These are phyloP conservation scores for Waltergamsia citrina DNA, from an alignment of 2,329 filamentous ascomycete genomes.

Conservation along the genomic window DNA sequence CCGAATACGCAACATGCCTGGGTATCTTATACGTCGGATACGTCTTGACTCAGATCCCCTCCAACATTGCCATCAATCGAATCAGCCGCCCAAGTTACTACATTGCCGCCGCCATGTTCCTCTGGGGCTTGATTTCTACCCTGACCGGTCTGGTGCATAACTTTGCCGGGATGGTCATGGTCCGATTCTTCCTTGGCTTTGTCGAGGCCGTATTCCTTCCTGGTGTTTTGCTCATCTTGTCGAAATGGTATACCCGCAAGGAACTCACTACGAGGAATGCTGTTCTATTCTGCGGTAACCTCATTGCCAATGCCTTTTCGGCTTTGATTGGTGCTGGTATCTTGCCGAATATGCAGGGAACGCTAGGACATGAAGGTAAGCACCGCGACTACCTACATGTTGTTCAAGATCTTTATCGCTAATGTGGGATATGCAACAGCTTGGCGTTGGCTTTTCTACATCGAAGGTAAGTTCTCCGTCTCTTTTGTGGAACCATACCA, in stretches of 20 bases:
- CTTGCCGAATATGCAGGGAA: conserved; percentile 46
- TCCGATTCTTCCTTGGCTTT: conserved; percentile 51
- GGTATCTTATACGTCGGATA: conserved; percentile 59
- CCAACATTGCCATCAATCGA: conserved; percentile 47
- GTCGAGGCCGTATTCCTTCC: conserved; percentile 57
- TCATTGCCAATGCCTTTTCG: conserved; percentile 51
- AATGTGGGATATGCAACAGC: too few relatives aligned
- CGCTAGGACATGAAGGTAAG: conserved; percentile 40
- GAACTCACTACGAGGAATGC: conserved; percentile 45
- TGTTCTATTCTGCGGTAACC: conserved; percentile 48
- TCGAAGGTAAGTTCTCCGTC: too few relatives aligned
- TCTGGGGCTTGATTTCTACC: conserved; percentile 53
- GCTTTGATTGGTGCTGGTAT: conserved; percentile 50
- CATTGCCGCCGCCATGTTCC: conserved; percentile 39
- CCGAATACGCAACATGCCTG: conserved; percentile 54
- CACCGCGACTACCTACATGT: too few relatives aligned
- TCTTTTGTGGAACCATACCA: too few relatives aligned
- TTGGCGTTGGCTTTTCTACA: conserved; percentile 51
- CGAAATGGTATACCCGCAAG: conserved; percentile 56
- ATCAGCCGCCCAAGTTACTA: conserved; percentile 41
- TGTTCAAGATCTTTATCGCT: too few relatives aligned
- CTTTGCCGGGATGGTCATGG: conserved; percentile 43
- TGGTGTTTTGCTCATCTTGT: conserved; percentile 52
- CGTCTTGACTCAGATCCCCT: conserved; percentile 53
- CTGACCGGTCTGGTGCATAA: conserved; percentile 40